Percentiles rank a stretch among this genome's conserved stretches.
These are phyloP conservation scores for Penicillium sp. DNA, from an alignment of 2,329 filamentous ascomycete species.

Conservation along the genomic window DNA sequence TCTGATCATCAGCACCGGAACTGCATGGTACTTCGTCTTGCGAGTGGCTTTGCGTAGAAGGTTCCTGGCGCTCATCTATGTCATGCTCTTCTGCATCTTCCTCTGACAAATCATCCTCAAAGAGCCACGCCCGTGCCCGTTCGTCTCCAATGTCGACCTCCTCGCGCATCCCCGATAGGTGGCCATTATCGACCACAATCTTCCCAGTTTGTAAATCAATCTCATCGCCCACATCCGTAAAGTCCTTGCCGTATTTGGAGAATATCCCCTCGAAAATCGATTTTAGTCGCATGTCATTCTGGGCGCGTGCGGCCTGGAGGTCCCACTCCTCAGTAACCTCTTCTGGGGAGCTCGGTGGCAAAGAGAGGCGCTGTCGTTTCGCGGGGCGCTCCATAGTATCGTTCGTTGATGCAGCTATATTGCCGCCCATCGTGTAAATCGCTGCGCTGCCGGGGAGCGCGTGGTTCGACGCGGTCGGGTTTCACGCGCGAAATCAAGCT, in stretches of 20 bases:
- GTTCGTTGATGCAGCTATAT: conserved; percentile 1
- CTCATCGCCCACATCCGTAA: conserved; percentile 81
- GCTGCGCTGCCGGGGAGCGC: neutral
- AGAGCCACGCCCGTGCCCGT: conserved; percentile 16
- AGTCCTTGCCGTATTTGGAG: conserved; percentile 81
- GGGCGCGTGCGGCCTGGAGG: conserved; percentile 62
- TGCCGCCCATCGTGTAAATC: neutral
- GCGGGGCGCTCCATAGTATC: conserved; percentile 35
- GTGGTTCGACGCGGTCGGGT: neutral
- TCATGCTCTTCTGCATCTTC: neutral
- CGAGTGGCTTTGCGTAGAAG: neutral
- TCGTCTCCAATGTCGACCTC: conserved; percentile 52
- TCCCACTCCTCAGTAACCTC: conserved; percentile 46
- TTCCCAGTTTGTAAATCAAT: conserved; percentile 80
- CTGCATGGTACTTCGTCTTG: neutral
- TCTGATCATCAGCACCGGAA: neutral
- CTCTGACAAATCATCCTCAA: conserved; percentile 16
- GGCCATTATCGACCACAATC: conserved; percentile 88
- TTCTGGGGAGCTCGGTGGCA: conserved; percentile 12
- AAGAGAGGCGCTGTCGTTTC: conserved; percentile 61
- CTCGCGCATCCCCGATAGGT: conserved; percentile 65
- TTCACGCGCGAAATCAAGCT: neutral
- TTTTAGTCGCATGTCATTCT: conserved; percentile 72
- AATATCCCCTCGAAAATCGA: conserved; percentile 87
- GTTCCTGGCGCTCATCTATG: neutral